Base-by-base conservation (phyloP, 768 basidiomycete species). In the Astraeus odoratus region DNA sequence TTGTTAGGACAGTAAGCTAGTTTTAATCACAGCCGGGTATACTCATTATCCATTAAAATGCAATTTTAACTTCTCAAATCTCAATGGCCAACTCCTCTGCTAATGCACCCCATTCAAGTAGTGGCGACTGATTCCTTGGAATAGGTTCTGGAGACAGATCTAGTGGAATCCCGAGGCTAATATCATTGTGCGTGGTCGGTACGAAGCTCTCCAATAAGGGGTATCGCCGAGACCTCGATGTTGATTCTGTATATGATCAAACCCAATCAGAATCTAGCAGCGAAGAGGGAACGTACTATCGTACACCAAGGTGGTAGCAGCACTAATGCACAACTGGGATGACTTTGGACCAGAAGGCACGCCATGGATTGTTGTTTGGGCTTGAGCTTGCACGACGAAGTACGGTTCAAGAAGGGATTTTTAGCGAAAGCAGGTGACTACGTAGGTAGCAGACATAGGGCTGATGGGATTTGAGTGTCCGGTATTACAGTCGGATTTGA, bases 401-500 rank as follows among this genome's bases (percentile, higher is more conserved):
- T 60, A 63, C 29, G 70, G 63, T 36, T 70, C 71, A 76, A 26
- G 66, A 72, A 25, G 80, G 54, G 33, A 71, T 66, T 55, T 70
- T 75, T 23, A 82, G 53, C 8, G 66, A 59, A 2, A 69, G 56
- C 1, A 56, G 37, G 51, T 73, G 72, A 37, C 74, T 66, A 12
- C 75, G 76, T 36, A 78, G 57, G 53, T 76, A 80, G 57, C 72
- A 78, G 37, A 81, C 56, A 40, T 76, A 69, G 16, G 80, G 63
- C 26, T 69, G 70, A 40, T 80, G 77, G 44, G 78, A 71, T n/a
- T 61, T 85, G 76, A 0, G 83, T 84, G 13, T 87, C 77, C 10
- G 84, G 67, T 8, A 84, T 50, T 36, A 87, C 66, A 7, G 75
- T 74, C n/a, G 76, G 73, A 38, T 67, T 69, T 15, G 76, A 72